Evolutionary conservation across 495 filamentous ascomycete species (phyloP).

Genomic region (Aspergillus affinis): DNA sequence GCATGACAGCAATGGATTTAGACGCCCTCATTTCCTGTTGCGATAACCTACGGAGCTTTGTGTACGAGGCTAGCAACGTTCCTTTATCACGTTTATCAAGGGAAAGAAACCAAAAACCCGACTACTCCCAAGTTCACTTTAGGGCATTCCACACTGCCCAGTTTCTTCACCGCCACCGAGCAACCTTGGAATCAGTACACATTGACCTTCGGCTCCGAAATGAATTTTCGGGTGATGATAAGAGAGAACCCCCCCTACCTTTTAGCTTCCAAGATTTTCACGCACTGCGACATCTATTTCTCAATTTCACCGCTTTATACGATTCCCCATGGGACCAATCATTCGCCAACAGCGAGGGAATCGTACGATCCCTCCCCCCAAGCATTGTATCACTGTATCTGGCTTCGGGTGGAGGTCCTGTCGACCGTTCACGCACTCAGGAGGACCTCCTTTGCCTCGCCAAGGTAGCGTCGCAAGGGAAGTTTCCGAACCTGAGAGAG

Average conservation of each 20-base stretch:
- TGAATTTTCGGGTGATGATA: neutral
- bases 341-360: neutral
- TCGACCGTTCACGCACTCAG: neutral
- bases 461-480: neutral
- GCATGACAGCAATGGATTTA: neutral
- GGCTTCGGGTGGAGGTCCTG: neutral
- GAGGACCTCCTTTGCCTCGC: neutral
- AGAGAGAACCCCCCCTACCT: neutral
- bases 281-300: neutral
- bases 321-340: neutral
- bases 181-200: neutral
- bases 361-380: neutral
- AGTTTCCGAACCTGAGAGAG: neutral
- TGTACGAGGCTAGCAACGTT: neutral
- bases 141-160: neutral
- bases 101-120: neutral
- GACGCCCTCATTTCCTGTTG: slow-evolving; percentile 1
- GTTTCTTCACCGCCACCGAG: neutral
- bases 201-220: neutral
- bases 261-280: slow-evolving; percentile 3
- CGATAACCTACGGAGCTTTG: neutral
- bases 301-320: neutral
- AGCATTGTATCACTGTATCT: neutral
- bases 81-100: neutral
- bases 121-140: neutral